Conservation (phyloP, 2,329 filamentous ascomycete species). For the Acarospora socialis region DNA sequence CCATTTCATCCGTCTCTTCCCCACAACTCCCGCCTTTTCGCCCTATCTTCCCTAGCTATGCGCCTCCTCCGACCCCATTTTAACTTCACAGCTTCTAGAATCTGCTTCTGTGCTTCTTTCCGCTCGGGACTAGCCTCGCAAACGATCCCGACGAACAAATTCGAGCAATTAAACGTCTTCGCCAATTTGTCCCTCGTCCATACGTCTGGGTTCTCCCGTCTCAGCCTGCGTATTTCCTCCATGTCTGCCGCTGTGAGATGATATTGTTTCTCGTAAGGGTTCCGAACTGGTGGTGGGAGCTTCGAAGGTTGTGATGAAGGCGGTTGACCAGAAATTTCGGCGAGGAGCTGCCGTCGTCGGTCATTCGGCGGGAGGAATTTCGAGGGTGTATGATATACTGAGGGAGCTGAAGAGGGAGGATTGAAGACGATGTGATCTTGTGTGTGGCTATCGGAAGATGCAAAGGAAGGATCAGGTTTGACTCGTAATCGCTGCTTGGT, state of each 20-base stretch:
- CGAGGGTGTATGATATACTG: conserved; percentile 48
- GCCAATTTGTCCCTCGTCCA: conserved; percentile 48
- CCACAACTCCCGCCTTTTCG: conserved; percentile 46
- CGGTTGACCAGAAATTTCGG: conserved; percentile 19
- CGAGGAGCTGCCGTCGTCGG: conserved; percentile 35
- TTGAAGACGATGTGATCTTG: conserved; percentile 50
- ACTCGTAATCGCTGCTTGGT: conserved; percentile 36
- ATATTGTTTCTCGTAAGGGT: conserved; percentile 43
- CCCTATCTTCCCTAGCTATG: conserved; percentile 46
- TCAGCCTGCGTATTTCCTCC: conserved; percentile 42
- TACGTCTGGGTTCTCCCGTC: conserved; percentile 38
- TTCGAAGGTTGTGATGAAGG: conserved; percentile 12
- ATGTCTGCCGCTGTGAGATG: conserved; percentile 44
- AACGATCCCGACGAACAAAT: conserved; percentile 48
- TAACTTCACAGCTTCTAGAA: conserved; percentile 39
- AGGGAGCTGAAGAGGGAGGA: conserved; percentile 49
- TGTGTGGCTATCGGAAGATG: conserved; percentile 17
- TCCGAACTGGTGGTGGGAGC: conserved; percentile 16
- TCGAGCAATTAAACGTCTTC: conserved; percentile 47
- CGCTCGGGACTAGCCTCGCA: conserved; percentile 38
- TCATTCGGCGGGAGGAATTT: conserved; percentile 50
- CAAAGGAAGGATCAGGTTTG: conserved; percentile 39
- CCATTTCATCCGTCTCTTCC: conserved; percentile 42
- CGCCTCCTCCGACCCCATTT: conserved; percentile 47
- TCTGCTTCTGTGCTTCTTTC: conserved; percentile 31